Conservation (phyloP, 768 basidiomycete genomes). For the Pisolithus orientalis region DNA sequence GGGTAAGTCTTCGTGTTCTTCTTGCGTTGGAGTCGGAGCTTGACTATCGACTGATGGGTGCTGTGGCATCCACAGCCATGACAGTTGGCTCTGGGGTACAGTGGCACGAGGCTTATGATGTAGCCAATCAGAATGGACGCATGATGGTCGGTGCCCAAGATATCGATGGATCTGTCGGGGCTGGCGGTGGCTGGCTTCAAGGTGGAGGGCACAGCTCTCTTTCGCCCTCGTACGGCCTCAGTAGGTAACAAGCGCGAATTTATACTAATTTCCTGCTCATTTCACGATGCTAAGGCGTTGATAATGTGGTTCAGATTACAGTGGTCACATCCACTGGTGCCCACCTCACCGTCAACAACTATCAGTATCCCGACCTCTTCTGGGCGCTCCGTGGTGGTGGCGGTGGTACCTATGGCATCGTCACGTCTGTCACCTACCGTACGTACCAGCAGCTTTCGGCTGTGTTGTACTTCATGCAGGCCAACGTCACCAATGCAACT, state of each 20-base stretch:
- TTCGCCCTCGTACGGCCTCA: conserved; percentile 36
- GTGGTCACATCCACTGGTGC: conserved; percentile 38
- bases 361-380: conserved; percentile 40
- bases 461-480: conserved; percentile 19
- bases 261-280: too few relatives aligned
- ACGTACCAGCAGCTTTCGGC: conserved; percentile 35
- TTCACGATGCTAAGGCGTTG: too few relatives aligned
- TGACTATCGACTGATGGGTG: too few relatives aligned
- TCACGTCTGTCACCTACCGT: conserved; percentile 40
- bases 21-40: not conserved
- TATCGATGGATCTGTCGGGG: conserved; percentile 35
- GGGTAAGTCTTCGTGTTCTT: too few relatives aligned
- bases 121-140: conserved; percentile 30
- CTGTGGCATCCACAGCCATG: too few relatives aligned
- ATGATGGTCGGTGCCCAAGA: conserved; percentile 40
- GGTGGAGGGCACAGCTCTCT: conserved; percentile 43
- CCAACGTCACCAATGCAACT: conserved; percentile 27
- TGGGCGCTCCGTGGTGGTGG: conserved; percentile 51
- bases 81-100: too few relatives aligned
- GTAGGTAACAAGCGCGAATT: conserved; percentile 12
- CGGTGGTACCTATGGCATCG: conserved; percentile 43
- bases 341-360: conserved; percentile 33
- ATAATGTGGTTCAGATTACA: conserved; percentile 1
- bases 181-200: conserved; percentile 43
- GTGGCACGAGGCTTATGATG: conserved; percentile 38